Percentiles rank a stretch among this genome's conserved stretches.
These are phyloP conservation scores for Sporothrix pallida DNA, from an alignment of 2,329 filamentous ascomycete species.

Conservation along the genomic window DNA sequence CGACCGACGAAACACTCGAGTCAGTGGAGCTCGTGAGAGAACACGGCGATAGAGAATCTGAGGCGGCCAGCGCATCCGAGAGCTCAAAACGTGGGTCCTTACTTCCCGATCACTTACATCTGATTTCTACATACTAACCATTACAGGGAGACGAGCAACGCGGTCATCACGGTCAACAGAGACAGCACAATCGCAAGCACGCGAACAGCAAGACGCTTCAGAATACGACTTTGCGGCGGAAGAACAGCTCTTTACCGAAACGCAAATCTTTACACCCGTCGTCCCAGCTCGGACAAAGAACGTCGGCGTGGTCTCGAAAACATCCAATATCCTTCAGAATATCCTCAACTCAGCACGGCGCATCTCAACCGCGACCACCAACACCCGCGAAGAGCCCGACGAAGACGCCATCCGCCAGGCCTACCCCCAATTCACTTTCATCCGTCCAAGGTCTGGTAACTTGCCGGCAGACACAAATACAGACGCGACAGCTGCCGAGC, in stretches of 20 bases:
- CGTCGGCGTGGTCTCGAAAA: constrained; percentile 29
- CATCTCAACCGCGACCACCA: neutral
- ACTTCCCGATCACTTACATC: neutral
- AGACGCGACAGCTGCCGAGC: neutral
- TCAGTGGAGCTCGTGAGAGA: constrained; percentile 30
- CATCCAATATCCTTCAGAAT: constrained; percentile 35
- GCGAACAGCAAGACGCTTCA: neutral
- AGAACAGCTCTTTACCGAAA: constrained; percentile 45
- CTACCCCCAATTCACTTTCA: constrained; percentile 37
- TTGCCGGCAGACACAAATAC: neutral
- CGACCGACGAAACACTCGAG: constrained; percentile 23
- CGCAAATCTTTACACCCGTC: constrained; percentile 43
- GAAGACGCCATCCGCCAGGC: constrained; percentile 35
- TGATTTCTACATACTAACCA: neutral
- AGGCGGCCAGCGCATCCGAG: constrained; percentile 5
- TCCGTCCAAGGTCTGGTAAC: constrained; percentile 33
- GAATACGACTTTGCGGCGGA: constrained; percentile 47
- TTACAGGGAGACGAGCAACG: neutral
- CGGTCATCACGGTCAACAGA: constrained; percentile 2
- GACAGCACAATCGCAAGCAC: constrained; percentile 31
- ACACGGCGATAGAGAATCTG: neutral
- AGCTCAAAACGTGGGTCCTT: neutral
- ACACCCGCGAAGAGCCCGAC: constrained; percentile 25
- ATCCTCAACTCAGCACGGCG: constrained; percentile 37
- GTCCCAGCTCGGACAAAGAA: constrained; percentile 16